These are phyloP conservation scores for Psilocybe cubensis DNA, from an alignment of 768 basidiomycete species.

Conservation along the genomic window DNA sequence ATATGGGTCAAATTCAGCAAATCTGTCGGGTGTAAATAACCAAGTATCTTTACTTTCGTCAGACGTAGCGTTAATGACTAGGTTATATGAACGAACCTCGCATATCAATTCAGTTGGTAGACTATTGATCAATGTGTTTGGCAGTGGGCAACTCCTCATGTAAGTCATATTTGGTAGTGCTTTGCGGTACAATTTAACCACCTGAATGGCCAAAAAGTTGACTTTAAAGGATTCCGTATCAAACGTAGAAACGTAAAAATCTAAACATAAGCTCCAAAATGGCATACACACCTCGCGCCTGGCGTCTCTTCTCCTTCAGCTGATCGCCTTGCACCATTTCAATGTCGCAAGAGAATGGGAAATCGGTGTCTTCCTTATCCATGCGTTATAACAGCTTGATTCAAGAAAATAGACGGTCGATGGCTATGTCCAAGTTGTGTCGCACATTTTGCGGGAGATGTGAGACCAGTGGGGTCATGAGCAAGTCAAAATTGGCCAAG, in stretches of 20 bases:
- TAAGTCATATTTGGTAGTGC: not conserved
- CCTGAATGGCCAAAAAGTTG: not conserved
- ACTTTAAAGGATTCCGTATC: not conserved
- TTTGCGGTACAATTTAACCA: not conserved
- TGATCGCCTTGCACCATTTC: not conserved
- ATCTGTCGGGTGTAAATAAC: constrained; percentile 13
- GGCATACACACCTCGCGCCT: not conserved
- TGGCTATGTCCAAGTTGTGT: no score
- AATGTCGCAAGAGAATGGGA: not conserved
- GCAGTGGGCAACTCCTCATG: not conserved
- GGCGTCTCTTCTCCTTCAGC: not conserved
- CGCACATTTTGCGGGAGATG: not conserved
- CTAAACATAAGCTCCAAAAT: not conserved
- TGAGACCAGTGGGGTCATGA: not conserved
- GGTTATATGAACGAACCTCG: constrained; percentile 1
- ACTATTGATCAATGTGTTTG: not conserved
- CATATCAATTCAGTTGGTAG: constrained; percentile 5
- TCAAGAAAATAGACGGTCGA: not conserved
- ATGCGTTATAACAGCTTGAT: not conserved
- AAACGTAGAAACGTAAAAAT: not conserved
- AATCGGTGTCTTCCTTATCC: not conserved
- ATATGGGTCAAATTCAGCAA: not conserved
- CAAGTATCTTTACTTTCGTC: not conserved
- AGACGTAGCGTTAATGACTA: not conserved
- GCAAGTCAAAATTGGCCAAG: not conserved